Conservation (phyloP, 495 filamentous ascomycete genomes). For the Penicillium verhagenii region DNA sequence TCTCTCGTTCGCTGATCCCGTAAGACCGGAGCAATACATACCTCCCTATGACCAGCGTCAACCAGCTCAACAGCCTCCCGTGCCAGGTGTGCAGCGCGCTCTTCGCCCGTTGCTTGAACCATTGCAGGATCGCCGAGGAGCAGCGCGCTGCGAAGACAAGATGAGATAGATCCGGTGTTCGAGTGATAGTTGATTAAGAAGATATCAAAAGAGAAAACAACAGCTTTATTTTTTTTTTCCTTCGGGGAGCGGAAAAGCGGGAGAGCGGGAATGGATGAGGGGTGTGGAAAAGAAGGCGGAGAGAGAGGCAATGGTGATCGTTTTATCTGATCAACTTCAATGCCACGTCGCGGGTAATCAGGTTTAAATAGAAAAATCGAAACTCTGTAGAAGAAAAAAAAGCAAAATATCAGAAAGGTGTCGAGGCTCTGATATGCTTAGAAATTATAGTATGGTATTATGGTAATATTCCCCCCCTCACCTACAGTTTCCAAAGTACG, state of each 20-base stretch:
- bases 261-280: neutral
- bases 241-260: constrained; percentile 18
- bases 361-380: neutral
- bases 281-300: constrained; percentile 5
- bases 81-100: constrained; percentile 50
- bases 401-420: neutral
- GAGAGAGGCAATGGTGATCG: neutral
- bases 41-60: constrained; percentile 50
- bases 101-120: constrained; percentile 47
- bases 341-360: neutral
- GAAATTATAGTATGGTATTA: too few relatives aligned
- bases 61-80: constrained; percentile 50
- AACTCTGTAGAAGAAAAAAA: neutral
- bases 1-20: neutral
- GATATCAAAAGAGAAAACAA: neutral
- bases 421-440: neutral
- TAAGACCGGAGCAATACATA: constrained; percentile 19
- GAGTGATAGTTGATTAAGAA: constrained; percentile 1
- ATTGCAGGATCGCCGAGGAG: constrained; percentile 40
- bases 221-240: constrained; percentile 3
- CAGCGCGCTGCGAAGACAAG: constrained; percentile 10
- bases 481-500: constrained; percentile 9
- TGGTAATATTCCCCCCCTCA: constrained; percentile 4
- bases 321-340: neutral
- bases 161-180: neutral